phyloP scores from a whole-genome alignment of 2,329 filamentous ascomycete species.

The Beauveria caledonica region DNA sequence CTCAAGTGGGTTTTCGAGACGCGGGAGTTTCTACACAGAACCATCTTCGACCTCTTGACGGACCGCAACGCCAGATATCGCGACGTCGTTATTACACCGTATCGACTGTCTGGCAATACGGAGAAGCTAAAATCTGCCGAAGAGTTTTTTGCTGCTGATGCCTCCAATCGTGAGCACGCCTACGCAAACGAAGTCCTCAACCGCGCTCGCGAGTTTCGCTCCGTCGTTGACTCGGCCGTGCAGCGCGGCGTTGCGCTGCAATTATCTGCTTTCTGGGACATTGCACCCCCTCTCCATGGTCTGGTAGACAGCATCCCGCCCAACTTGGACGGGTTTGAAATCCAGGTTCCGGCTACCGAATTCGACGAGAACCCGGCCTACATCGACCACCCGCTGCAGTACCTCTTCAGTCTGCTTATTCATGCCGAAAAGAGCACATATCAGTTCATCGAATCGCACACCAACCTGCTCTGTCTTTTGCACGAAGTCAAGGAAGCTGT shows the following conservation, averaged over 20 bases:
- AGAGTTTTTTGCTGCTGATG: slow-evolving; percentile 76
- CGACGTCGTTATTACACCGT: slow-evolving; percentile 74
- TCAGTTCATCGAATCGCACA: slow-evolving; percentile 94
- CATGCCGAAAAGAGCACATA: slow-evolving; percentile 91
- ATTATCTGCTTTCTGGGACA: slow-evolving; percentile 94
- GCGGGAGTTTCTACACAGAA: slow-evolving; percentile 77
- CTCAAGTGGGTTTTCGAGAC: slow-evolving; percentile 97
- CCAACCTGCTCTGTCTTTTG: slow-evolving; percentile 78
- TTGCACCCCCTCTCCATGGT: slow-evolving; percentile 72
- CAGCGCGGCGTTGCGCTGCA: slow-evolving; percentile 84
- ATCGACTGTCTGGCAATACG: slow-evolving; percentile 62
- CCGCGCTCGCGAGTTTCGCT: slow-evolving; percentile 68
- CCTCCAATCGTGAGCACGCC: slow-evolving; percentile 58
- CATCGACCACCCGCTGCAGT: slow-evolving; percentile 73
- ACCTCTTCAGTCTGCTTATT: slow-evolving; percentile 74
- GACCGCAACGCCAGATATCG: slow-evolving; percentile 83
- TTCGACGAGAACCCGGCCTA: slow-evolving; percentile 82
- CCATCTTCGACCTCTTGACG: slow-evolving; percentile 74
- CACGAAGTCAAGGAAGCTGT: slow-evolving; percentile 83
- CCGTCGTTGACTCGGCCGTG: slow-evolving; percentile 76
- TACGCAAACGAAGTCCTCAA: slow-evolving; percentile 65
- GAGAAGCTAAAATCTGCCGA: slow-evolving; percentile 74
- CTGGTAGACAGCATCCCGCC: slow-evolving; percentile 73
- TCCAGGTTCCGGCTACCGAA: slow-evolving; percentile 72
- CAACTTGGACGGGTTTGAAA: slow-evolving; percentile 50